These are phyloP conservation scores for Colletotrichum camelliae DNA, from an alignment of 2,329 filamentous ascomycete species.

Conservation along the genomic window DNA sequence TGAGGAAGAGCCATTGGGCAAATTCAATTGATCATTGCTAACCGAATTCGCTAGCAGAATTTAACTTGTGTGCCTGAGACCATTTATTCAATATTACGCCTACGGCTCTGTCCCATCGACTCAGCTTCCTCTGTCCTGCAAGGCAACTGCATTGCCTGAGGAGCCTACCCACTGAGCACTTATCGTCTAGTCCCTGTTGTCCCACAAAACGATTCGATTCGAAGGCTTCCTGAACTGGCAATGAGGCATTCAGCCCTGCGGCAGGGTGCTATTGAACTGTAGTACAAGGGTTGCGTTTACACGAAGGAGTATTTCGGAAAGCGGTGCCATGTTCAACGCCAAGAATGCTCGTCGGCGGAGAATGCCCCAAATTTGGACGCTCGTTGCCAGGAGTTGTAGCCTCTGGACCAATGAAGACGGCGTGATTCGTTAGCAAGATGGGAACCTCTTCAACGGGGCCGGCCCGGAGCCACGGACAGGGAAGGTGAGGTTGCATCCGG, in stretches of 20 bases:
- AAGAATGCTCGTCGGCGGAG: background rate
- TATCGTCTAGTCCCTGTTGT: background rate
- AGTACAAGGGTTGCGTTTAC: background rate
- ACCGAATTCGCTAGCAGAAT: background rate
- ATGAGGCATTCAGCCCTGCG: background rate
- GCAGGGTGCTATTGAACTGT: background rate
- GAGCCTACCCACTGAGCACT: background rate
- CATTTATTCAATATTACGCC: background rate
- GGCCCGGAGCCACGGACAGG: background rate
- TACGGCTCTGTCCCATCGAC: background rate
- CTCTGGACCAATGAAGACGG: background rate
- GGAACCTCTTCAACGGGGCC: background rate
- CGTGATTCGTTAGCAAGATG: background rate
- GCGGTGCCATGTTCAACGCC: background rate
- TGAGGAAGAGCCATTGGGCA: background rate
- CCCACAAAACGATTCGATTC: background rate
- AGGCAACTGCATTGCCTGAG: background rate
- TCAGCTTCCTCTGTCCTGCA: background rate
- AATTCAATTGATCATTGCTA: background rate
- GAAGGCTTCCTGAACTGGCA: background rate
- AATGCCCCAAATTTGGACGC: background rate
- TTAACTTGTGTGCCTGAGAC: background rate
- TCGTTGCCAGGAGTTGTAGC: background rate
- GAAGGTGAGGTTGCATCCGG: background rate
- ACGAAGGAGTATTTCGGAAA: background rate